Evolutionary conservation across 2,329 filamentous ascomycete species (phyloP), one percentile per base, ranked within the genome.

Genomic region (Epichloe brachyelytri): DNA sequence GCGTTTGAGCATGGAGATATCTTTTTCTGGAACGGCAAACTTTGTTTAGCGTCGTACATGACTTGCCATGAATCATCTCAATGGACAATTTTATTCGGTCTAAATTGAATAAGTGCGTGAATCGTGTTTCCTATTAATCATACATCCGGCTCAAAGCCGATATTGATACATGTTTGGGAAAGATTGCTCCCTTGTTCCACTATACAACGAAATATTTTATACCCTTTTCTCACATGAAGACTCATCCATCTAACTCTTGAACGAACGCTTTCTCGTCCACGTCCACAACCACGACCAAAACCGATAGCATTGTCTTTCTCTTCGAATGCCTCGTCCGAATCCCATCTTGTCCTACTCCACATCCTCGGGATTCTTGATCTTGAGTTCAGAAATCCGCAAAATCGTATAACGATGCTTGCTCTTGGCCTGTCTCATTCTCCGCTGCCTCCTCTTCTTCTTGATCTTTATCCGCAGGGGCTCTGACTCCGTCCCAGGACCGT

Each of bases 351-450:
- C 15, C 38, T 39, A 50, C 19, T 47, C 67, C 48, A 73, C 61
- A 48, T 73, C 69, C 46, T 70, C 70, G 46, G 65, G 55, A 20
- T 59, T 63, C 57, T 74, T 73, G 52, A 95, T 75, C 63, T 78
- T 83, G 56, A 97, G 64, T 69, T 97, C 87, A 63, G 85, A 85
- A 56, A 98, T 85, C 63, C 83, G 78, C 68, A 98, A 64, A 20
- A 95, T 79, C 3, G 93, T 98, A 68, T 86, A 95, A 62, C 80
- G 77, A 65, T 95, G 88, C 78, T 98, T 96, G 74, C 88, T 96
- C 72, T 77, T 84, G 10, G 93, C 85, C 53, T 78, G 80, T 73
- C 82, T 88, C 47, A 79, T 77, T 63, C 85, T 77, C 63, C 87
- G 73, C 67, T 85, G 85, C 62, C 80, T 86, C 73, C 82, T 71